Base-by-base conservation (phyloP, 345 rosid genomes). In the Populus deltoides region DNA sequence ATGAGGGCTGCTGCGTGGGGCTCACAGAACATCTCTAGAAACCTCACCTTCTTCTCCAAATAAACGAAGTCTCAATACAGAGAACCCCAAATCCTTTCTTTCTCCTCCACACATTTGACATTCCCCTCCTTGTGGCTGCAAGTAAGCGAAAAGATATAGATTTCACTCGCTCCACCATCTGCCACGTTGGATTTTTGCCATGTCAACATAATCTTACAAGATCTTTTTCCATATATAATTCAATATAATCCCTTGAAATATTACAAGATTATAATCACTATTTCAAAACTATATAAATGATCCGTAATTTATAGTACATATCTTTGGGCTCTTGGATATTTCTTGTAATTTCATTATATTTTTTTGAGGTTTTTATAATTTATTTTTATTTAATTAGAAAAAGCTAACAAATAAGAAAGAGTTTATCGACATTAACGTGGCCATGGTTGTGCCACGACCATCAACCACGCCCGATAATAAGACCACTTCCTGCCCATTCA, bases 101-200 rank as follows among this genome's bases (percentile, higher is more conserved):
- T 65, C 77, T 57, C 25, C 27, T 47, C 63, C 68, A 41, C 59
- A 5, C 35, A 9, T 33, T 33, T 33, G 36, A 33, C 36, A 33
- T 70, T 41, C 68, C 77, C 7, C 39, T 15, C 25, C 68, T 76
- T 4, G n/a, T 39, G 41, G 67, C 29, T 39, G 12, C 68, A 24
- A 66, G 35, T 24, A 13, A 20, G 6, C 71, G 22, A 49, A 62
- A 15, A 45, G 31, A 31, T 18, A 8, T 2, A 24, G 29, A 49
- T 51, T 4, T 27, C 67, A 55, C 25, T 61, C 57, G 1, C 27
- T 7, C 74, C 57, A 10, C 69, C 74, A 29, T 41, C 18, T 20
- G 79, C 74, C 79, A 70, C 66, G 41, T 18, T 0, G 68, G 79
- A 41, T 25, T 36, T 9, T 2, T 41, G 61, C 61, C 74, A 27